Percentiles rank a stretch among this genome's conserved stretches.
These are phyloP conservation scores for Arabis alpina DNA, from an alignment of 345 rosid species.

Conservation along the genomic window DNA sequence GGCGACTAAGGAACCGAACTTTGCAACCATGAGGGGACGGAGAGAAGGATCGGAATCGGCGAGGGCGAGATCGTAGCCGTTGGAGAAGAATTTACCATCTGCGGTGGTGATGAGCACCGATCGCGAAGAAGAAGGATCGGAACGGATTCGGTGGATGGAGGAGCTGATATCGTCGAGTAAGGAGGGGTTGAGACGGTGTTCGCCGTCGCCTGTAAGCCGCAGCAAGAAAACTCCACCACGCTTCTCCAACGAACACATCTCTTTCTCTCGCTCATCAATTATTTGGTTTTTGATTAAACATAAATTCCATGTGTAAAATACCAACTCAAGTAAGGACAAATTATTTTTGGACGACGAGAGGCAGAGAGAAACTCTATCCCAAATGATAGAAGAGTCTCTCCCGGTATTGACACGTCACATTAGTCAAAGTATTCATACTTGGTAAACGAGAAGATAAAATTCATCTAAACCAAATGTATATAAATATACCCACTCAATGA, in stretches of 20 bases:
- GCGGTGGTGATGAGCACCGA: slow-evolving; percentile 69
- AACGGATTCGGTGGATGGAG: slow-evolving; percentile 48
- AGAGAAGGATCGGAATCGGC: slow-evolving; percentile 47
- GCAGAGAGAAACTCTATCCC: no score
- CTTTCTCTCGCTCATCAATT: not conserved
- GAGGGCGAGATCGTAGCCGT: slow-evolving; percentile 76
- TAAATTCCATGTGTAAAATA: no score
- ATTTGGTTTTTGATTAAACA: no score
- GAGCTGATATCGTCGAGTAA: slow-evolving; percentile 52
- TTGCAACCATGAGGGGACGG: slow-evolving; percentile 43
- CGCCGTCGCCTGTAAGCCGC: slow-evolving; percentile 56
- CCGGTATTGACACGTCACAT: no score
- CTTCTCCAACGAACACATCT: slow-evolving; percentile 62
- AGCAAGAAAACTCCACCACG: slow-evolving; percentile 56
- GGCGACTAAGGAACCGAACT: slow-evolving; percentile 48
- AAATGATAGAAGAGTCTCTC: no score
- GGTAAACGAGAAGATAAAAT: no score
- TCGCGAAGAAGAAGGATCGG: slow-evolving; percentile 47
- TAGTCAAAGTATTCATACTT: no score
- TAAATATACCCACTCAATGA: no score
- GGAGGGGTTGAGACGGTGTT: slow-evolving; percentile 66
- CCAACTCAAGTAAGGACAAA: no score
- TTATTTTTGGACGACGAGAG: no score
- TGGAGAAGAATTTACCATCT: slow-evolving; percentile 83
- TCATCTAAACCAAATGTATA: no score